Evolutionary conservation across 2,329 filamentous ascomycete genomes (phyloP).

Genomic region (Aspergillus sp.): DNA sequence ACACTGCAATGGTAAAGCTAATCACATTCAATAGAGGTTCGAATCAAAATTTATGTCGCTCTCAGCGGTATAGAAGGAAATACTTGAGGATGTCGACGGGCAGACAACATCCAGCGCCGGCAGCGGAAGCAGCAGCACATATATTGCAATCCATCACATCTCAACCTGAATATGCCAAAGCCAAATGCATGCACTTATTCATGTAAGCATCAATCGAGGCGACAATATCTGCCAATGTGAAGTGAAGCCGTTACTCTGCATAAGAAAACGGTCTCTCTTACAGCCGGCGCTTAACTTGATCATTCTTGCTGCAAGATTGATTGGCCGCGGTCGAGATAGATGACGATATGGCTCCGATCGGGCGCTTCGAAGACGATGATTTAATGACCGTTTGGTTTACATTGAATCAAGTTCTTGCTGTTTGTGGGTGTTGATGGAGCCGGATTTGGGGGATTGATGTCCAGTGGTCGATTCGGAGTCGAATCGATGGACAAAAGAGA

Average conservation of each 20-base stretch:
- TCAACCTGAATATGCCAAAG: neutral
- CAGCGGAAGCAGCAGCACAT: neutral
- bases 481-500: neutral
- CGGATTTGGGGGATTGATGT: too few relatives aligned
- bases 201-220: neutral
- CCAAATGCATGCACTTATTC: too few relatives aligned
- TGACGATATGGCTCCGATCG: neutral
- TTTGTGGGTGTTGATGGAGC: neutral
- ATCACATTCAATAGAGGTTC: too few relatives aligned
- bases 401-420: too few relatives aligned
- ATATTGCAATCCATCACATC: neutral
- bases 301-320: neutral
- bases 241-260: constrained; percentile 5
- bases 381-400: too few relatives aligned
- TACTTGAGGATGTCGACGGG: too few relatives aligned
- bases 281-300: constrained; percentile 22
- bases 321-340: neutral
- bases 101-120: too few relatives aligned
- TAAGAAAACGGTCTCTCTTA: constrained; percentile 4
- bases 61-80: neutral
- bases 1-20: neutral
- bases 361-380: neutral
- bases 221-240: neutral
- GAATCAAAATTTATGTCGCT: neutral
- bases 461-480: neutral